Percentiles rank a stretch among this genome's conserved stretches.
These are phyloP conservation scores for Fusarium sp. DNA, from an alignment of 2,329 filamentous ascomycete genomes.

Conservation along the genomic window DNA sequence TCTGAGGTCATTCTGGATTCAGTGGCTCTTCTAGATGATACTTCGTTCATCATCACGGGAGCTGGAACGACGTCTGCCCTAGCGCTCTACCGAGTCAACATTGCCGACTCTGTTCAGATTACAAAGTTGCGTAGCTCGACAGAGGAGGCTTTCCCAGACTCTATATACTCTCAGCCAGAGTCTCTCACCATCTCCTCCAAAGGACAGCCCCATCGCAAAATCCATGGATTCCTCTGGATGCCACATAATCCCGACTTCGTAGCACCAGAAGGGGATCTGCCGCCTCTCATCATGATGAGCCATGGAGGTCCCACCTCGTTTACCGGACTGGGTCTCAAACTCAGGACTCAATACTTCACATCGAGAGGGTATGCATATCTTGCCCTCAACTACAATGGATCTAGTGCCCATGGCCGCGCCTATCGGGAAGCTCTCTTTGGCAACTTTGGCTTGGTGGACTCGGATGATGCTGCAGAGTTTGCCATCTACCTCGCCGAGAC, in stretches of 20 bases:
- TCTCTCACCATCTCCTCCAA: constrained; percentile 47
- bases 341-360: constrained; percentile 64
- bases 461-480: constrained; percentile 61
- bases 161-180: constrained; percentile 53
- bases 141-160: constrained; percentile 44
- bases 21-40: constrained; percentile 50
- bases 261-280: constrained; percentile 52
- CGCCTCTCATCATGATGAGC: constrained; percentile 61
- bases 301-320: constrained; percentile 65
- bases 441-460: constrained; percentile 63
- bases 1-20: constrained; percentile 50
- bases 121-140: constrained; percentile 50
- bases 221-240: constrained; percentile 61
- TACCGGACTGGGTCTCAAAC: constrained; percentile 55
- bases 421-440: constrained; percentile 63
- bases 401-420: constrained; percentile 60
- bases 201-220: constrained; percentile 42
- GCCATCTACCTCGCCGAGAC: constrained; percentile 55
- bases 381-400: constrained; percentile 64
- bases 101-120: constrained; percentile 39
- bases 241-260: constrained; percentile 60
- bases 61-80: constrained; percentile 46
- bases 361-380: constrained; percentile 65
- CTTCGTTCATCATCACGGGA: constrained; percentile 53
- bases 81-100: constrained; percentile 51